phyloP scores from a whole-genome alignment of 1,284 basidiomycete genomes.

The Microstroma glucosiphilum region DNA sequence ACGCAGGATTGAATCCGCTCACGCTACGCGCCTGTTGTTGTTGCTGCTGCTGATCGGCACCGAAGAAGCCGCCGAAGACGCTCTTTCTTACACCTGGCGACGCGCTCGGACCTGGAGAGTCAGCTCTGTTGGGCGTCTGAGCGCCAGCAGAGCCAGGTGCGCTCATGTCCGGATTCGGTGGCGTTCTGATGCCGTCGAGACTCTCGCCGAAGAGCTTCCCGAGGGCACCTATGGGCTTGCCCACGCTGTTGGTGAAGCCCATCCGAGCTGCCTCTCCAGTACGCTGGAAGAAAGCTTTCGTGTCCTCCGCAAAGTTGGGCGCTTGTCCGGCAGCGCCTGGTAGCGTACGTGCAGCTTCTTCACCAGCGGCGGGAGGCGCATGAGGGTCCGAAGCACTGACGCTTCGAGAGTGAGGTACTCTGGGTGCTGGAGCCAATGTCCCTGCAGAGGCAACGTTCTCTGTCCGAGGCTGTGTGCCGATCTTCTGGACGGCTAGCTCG shows the following conservation, averaged over 20 bases:
- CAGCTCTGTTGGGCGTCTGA: not conserved
- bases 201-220: slow-evolving; percentile 45
- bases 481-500: slow-evolving; percentile 27
- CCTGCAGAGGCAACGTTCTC: slow-evolving; percentile 7
- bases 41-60: slow-evolving; percentile 11
- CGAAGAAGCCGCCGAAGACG: slow-evolving; percentile 11
- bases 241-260: slow-evolving; percentile 25
- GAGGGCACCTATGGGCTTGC: slow-evolving; percentile 42
- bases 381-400: slow-evolving; percentile 23
- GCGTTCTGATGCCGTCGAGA: slow-evolving; percentile 39
- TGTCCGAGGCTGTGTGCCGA: slow-evolving; percentile 15
- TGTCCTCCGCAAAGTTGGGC: slow-evolving; percentile 44
- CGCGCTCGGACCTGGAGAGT: not conserved
- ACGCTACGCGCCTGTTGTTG: not conserved
- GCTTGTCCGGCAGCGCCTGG: slow-evolving; percentile 24
- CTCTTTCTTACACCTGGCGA: not conserved
- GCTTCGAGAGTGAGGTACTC: slow-evolving; percentile 9
- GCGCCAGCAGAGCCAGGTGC: slow-evolving; percentile 6
- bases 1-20: slow-evolving; percentile 8
- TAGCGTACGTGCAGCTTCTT: slow-evolving; percentile 32
- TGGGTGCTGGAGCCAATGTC: slow-evolving; percentile 4
- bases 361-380: slow-evolving; percentile 24
- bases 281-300: slow-evolving; percentile 43
- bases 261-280: slow-evolving; percentile 47
- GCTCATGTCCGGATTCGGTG: slow-evolving; percentile 3